Base-by-base conservation (phyloP, 1,139 yeast species). In the Magnusiomyces suaveolens region DNA sequence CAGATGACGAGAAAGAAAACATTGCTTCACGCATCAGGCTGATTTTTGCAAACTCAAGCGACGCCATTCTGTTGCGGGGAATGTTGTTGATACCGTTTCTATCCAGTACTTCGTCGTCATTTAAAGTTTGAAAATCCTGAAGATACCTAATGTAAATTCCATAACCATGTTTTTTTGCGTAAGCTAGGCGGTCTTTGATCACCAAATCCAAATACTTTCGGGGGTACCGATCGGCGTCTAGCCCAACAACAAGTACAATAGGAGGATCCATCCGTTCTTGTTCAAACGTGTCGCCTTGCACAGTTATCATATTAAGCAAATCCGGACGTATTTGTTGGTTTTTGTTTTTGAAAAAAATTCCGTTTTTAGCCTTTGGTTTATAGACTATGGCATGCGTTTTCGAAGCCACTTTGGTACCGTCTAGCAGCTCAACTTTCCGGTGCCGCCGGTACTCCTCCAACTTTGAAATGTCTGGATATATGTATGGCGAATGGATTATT, bases 1-100 rank as follows among this genome's bases (percentile, higher is more conserved):
- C 82, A 16, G 95, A 83, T 47, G 81, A 74, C 1, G 96, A 95
- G 72, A 89, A 90, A 0, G 96, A 92, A 69, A 79, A 81, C 85
- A 88, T 83, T n/a, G 97, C 96, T 51, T 90, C 94, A 59, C 94
- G 77, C 66, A 87, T 67, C 50, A 83, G 69, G 58, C 75, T 75
- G 46, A 82, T 65, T 60, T 83, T 79, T 38, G 82, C 77, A 87
- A 90, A 85, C 59, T 65, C 65, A 12, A 6, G 12, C n/a, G n/a
- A n/a, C n/a, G n/a, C n/a, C n/a, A n/a, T n/a, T n/a, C n/a, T n/a
- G n/a, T n/a, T n/a, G n/a, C n/a, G n/a, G n/a, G n/a, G n/a, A n/a
- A n/a, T n/a, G 3, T 64, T 59, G 21, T 60, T 61, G n/a, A 55
- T 55, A n/a, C 58, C 62, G 16, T 36, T n/a, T 3, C 41, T n/a